Percentiles rank a stretch among this genome's conserved stretches.
Conservation (phyloP, 202 grass and related monocot genomes). For the Panicum hallii region DNA sequence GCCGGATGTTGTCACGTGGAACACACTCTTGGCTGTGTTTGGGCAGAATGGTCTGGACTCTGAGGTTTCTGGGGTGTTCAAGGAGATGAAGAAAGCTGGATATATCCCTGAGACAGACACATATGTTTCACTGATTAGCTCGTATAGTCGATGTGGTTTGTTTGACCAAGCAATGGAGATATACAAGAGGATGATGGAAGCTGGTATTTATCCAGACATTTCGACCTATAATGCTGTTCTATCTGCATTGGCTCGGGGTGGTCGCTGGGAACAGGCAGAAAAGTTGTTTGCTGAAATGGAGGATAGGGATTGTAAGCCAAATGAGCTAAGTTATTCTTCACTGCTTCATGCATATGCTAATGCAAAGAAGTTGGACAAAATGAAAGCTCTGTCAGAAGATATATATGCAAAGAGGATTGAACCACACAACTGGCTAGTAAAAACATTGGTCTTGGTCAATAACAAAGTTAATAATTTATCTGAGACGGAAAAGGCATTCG, state of each 20-base stretch:
- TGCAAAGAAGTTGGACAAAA: conserved; percentile 67
- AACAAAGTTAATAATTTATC: conserved; percentile 77
- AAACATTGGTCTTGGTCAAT: conserved; percentile 84
- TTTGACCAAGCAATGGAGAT: conserved; percentile 89
- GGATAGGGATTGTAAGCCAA: conserved; percentile 69
- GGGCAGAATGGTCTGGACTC: conserved; percentile 83
- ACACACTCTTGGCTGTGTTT: conserved; percentile 79
- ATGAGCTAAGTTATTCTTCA: conserved; percentile 85
- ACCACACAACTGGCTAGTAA: conserved; percentile 66
- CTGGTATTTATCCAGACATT: conserved; percentile 77
- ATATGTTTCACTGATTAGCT: conserved; percentile 87
- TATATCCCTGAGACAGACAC: conserved; percentile 90
- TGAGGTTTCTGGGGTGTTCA: conserved; percentile 79
- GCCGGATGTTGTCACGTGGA: conserved; percentile 87
- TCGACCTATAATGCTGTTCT: conserved; percentile 85
- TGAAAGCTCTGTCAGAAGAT: conserved; percentile 68
- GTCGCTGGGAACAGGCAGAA: conserved; percentile 79
- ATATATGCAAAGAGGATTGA: conserved; percentile 73
- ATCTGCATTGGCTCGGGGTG: conserved; percentile 76
- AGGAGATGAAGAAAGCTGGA: conserved; percentile 93
- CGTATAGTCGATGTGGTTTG: conserved; percentile 88
- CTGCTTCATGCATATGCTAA: conserved; percentile 93
- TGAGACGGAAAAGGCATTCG: conserved; percentile 72
- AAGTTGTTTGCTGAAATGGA: conserved; percentile 82
- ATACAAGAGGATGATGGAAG: conserved; percentile 87